These are phyloP conservation scores for Fusarium subglutinans DNA, from an alignment of 2,329 filamentous ascomycete species.

Conservation along the genomic window DNA sequence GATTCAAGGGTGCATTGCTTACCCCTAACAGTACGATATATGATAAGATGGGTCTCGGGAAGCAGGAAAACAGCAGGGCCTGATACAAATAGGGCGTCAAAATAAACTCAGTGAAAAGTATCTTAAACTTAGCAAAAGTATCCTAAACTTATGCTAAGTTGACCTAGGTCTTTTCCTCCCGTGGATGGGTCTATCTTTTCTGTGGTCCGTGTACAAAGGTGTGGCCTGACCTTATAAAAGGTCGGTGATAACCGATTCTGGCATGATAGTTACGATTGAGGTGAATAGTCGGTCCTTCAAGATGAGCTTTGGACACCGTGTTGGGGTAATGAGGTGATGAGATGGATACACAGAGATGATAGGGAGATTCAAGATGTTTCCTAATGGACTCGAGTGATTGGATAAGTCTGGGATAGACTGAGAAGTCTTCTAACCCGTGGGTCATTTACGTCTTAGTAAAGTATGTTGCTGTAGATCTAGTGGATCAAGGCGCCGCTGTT, in stretches of 20 bases:
- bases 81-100: not conserved
- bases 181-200: not conserved
- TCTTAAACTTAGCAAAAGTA: not conserved
- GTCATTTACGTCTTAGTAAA: accelerated
- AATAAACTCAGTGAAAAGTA: not conserved
- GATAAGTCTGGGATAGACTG: not conserved
- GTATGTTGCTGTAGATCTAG: not conserved
- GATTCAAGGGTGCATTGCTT: not conserved
- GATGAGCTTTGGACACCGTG: not conserved
- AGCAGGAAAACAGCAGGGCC: not conserved
- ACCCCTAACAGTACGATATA: not conserved
- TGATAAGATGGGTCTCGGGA: not conserved
- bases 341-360: too few species aligned
- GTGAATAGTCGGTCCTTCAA: not conserved
- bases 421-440: too few species aligned
- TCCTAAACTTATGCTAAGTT: not conserved
- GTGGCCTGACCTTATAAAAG: conserved; percentile 6
- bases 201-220: not conserved
- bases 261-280: not conserved
- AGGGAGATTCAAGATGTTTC: not conserved
- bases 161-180: not conserved
- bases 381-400: too few species aligned
- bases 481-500: not conserved
- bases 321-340: not conserved
- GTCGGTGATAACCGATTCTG: not conserved